A percentile compares a stretch with the other conserved stretches of the same genome.
phyloP scores from a whole-genome alignment of 176 grass and related monocot genomes.

The Puccinellia tenuiflora region DNA sequence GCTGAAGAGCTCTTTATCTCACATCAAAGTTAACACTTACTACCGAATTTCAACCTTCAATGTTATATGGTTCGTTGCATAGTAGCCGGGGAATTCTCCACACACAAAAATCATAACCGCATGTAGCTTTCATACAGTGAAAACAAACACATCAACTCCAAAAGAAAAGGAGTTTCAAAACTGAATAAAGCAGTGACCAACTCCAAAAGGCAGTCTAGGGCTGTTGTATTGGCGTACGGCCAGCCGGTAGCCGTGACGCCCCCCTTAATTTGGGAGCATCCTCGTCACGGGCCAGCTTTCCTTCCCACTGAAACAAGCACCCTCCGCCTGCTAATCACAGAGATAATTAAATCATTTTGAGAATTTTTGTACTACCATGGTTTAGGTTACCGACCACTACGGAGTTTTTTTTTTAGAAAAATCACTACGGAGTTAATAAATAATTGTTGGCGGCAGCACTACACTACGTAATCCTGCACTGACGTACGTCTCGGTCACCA shows the following conservation, averaged over 20 bases:
- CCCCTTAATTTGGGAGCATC: neutral
- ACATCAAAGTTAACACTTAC: neutral
- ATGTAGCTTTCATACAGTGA: neutral
- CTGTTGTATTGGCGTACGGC: neutral
- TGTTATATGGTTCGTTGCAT: neutral
- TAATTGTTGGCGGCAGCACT: neutral
- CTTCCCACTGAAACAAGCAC: neutral
- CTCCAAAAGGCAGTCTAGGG: neutral
- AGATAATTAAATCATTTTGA: no score
- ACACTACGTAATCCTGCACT: neutral
- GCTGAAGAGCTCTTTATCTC: neutral
- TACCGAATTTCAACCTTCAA: neutral
- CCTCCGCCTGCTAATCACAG: no score
- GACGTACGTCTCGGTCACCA: no score
- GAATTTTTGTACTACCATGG: neutral
- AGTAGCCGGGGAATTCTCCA: neutral
- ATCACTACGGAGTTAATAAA: neutral
- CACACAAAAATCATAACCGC: neutral
- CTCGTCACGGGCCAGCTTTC: neutral
- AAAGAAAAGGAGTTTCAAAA: neutral
- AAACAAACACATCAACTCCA: neutral
- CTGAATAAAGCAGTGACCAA: neutral
- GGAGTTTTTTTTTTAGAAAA: no score
- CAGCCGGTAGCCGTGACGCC: neutral
- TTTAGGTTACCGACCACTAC: conserved; percentile 13